A percentile compares a stretch with the other conserved stretches of the same genome.
phyloP scores from a whole-genome alignment of 331 rosid species.

The Dryas integrifolia region DNA sequence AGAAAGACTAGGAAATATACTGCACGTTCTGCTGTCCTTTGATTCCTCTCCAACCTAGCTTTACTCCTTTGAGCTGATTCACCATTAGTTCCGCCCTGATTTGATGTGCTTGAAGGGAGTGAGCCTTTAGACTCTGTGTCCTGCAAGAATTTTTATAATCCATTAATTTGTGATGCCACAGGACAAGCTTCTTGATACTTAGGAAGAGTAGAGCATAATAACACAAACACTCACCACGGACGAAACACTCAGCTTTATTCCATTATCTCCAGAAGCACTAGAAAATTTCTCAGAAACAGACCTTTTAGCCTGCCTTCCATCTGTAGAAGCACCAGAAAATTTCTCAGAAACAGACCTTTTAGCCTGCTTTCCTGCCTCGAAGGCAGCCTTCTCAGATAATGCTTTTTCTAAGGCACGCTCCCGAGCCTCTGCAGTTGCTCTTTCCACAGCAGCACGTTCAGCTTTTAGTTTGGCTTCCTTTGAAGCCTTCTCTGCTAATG shows the following conservation, averaged over 20 bases:
- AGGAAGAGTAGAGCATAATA: not conserved
- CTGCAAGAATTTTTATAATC: slow-evolving; percentile 25
- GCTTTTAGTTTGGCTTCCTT: slow-evolving; percentile 78
- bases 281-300: slow-evolving; percentile 37
- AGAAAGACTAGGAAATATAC: slow-evolving; percentile 47
- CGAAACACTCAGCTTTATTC: slow-evolving; percentile 35
- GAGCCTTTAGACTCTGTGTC: slow-evolving; percentile 39
- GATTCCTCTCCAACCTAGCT: slow-evolving; percentile 77
- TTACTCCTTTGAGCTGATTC: slow-evolving; percentile 79
- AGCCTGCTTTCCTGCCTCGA: slow-evolving; percentile 59
- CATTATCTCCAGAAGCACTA: slow-evolving; percentile 47
- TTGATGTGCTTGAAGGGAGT: slow-evolving; percentile 39
- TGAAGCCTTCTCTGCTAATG: slow-evolving; percentile 64
- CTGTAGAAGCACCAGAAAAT: slow-evolving; percentile 32
- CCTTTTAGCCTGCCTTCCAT: slow-evolving; percentile 56
- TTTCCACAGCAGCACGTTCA: slow-evolving; percentile 94
- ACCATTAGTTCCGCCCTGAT: slow-evolving; percentile 46
- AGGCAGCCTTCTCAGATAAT: slow-evolving; percentile 66
- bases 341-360: slow-evolving; percentile 47
- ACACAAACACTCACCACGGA: slow-evolving; percentile 28
- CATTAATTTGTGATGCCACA: slow-evolving; percentile 6
- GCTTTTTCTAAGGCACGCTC: slow-evolving; percentile 85
- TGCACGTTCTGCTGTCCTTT: slow-evolving; percentile 78
- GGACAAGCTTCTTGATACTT: slow-evolving; percentile 8
- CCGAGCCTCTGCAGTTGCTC: slow-evolving; percentile 84